Conservation (phyloP, 768 basidiomycete species). For the Suillus subalutaceus region DNA sequence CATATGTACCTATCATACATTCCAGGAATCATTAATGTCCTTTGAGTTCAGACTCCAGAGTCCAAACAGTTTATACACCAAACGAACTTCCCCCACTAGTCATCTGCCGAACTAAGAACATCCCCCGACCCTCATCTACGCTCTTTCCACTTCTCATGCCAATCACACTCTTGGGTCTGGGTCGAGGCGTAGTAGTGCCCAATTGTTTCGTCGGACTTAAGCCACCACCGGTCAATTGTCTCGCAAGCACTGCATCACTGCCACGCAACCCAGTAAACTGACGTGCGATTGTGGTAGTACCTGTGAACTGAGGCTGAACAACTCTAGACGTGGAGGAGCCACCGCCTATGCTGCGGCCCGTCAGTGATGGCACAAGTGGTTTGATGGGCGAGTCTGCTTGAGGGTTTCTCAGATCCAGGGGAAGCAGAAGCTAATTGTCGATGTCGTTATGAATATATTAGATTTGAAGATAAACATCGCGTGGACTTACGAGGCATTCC, state of each 20-base stretch:
- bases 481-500: conserved; percentile 70
- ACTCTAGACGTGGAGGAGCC: conserved; percentile 29
- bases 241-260: conserved; percentile 39
- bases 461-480: neutral
- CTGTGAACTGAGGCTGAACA: conserved; percentile 62
- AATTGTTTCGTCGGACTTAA: conserved; percentile 74
- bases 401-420: conserved; percentile 46
- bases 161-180: conserved; percentile 79
- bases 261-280: conserved; percentile 70
- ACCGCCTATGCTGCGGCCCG: conserved; percentile 38
- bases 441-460: conserved; percentile 15
- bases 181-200: conserved; percentile 44
- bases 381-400: conserved; percentile 56
- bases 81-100: conserved; percentile 53
- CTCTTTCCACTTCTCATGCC: conserved; percentile 67
- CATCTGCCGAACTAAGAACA: conserved; percentile 80
- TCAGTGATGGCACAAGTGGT: conserved; percentile 48
- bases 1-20: neutral
- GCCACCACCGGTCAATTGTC: conserved; percentile 71
- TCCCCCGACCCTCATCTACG: conserved; percentile 64
- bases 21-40: neutral
- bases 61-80: conserved; percentile 22
- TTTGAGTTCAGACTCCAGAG: conserved; percentile 1
- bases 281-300: conserved; percentile 71
- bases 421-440: conserved; percentile 55